These are phyloP conservation scores for Vicia sativa DNA, from an alignment of 306 rosid genomes.

Conservation along the genomic window DNA sequence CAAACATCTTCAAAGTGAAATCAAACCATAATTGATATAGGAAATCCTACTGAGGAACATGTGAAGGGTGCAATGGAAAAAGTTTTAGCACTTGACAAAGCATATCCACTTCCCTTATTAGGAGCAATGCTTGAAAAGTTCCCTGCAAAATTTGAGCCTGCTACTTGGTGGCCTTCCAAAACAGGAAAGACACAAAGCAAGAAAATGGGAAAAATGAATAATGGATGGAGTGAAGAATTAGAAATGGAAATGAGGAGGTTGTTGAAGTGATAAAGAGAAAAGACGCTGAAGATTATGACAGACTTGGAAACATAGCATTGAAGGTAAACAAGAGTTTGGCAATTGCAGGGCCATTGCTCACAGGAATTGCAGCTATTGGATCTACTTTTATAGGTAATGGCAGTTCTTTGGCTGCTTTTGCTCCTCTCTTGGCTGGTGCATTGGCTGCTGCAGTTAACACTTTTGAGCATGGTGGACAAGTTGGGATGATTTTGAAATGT, in stretches of 20 bases:
- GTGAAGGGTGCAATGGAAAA: slow-evolving; percentile 53
- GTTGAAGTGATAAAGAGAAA: slow-evolving; percentile 52
- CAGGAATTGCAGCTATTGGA: slow-evolving; percentile 66
- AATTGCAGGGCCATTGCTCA: slow-evolving; percentile 65
- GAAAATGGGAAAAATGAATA: neutral
- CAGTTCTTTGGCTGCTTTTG: slow-evolving; percentile 30
- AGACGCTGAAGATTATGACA: slow-evolving; percentile 67
- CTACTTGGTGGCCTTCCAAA: slow-evolving; percentile 45
- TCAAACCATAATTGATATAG: slow-evolving; percentile 45
- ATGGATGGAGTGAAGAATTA: slow-evolving; percentile 63
- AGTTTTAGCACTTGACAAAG: slow-evolving; percentile 71
- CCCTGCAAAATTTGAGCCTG: slow-evolving; percentile 60
- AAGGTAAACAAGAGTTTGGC: slow-evolving; percentile 68
- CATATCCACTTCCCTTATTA: slow-evolving; percentile 77
- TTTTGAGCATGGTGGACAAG: slow-evolving; percentile 69
- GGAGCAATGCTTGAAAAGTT: slow-evolving; percentile 83
- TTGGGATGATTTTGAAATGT: slow-evolving; percentile 83
- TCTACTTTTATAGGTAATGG: slow-evolving; percentile 50
- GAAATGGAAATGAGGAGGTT: slow-evolving; percentile 65
- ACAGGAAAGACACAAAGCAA: slow-evolving; percentile 2
- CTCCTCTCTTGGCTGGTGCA: slow-evolving; percentile 60
- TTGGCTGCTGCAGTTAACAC: slow-evolving; percentile 53
- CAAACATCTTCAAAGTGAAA: slow-evolving; percentile 48
- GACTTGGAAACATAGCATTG: slow-evolving; percentile 63
- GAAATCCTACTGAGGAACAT: slow-evolving; percentile 43